Percentiles rank a stretch among this genome's conserved stretches.
Conservation (phyloP, 345 rosid species). For the Erucastrum elatum region DNA sequence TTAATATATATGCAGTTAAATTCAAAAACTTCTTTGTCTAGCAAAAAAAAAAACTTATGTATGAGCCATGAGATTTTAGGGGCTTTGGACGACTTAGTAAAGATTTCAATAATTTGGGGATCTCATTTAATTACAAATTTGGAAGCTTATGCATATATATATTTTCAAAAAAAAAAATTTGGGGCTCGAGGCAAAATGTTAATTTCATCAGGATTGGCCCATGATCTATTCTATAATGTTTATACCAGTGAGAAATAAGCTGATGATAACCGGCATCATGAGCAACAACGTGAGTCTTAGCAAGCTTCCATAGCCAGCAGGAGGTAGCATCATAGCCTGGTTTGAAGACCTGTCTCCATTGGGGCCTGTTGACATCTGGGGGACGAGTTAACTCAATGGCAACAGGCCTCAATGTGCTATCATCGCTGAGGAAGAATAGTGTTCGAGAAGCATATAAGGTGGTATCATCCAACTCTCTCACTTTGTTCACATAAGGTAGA, state of each 20-base stretch:
- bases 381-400: conserved; percentile 74
- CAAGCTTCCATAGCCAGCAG: conserved; percentile 72
- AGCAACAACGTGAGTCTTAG: conserved; percentile 66
- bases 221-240: no score
- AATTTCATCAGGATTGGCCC: no score
- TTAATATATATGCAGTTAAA: background rate
- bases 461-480: conserved; percentile 49
- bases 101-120: no score
- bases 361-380: conserved; percentile 51
- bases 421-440: conserved; percentile 55
- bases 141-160: no score
- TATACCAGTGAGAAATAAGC: conserved; percentile 74
- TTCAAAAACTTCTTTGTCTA: background rate
- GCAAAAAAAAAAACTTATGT: no score
- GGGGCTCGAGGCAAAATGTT: no score
- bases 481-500: conserved; percentile 65
- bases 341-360: conserved; percentile 57
- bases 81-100: no score
- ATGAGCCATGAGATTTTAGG: no score
- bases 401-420: conserved; percentile 54
- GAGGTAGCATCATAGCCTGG: conserved; percentile 50
- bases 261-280: conserved; percentile 71
- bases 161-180: no score
- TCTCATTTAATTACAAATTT: no score
- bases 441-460: conserved; percentile 72